phyloP scores from a whole-genome alignment of 768 basidiomycete species.

The Lentinula boryana region DNA sequence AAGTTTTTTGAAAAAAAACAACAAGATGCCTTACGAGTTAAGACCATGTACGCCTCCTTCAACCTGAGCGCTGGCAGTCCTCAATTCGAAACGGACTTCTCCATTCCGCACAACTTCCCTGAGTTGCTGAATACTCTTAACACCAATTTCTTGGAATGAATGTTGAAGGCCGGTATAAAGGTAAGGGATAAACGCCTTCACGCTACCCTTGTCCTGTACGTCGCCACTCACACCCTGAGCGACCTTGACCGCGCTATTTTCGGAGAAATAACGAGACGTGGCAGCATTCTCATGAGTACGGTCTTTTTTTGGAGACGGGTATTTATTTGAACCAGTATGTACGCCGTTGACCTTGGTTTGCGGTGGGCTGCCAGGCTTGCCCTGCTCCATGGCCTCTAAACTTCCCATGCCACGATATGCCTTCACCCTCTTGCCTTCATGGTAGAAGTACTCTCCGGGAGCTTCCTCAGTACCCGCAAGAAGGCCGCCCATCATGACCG shows the following conservation, averaged over 20 bases:
- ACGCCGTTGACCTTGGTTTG: constrained; percentile 18
- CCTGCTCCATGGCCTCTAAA: constrained; percentile 88
- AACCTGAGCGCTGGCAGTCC: constrained; percentile 92
- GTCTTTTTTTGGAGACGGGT: constrained; percentile 40
- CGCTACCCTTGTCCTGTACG: constrained; percentile 95
- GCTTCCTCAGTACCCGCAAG: constrained; percentile 96
- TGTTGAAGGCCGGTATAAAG: constrained; percentile 81
- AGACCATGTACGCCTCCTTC: constrained; percentile 96
- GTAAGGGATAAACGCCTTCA: constrained; percentile 89
- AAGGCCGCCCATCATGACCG: constrained; percentile 98
- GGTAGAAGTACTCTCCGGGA: constrained; percentile 98
- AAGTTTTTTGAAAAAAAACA: not conserved
- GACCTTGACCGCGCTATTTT: constrained; percentile 89
- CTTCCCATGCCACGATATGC: constrained; percentile 98
- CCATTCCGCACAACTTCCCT: constrained; percentile 61
- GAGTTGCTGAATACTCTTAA: constrained; percentile 60
- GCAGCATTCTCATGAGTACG: constrained; percentile 82
- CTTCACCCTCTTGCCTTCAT: constrained; percentile 98
- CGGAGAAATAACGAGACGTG: constrained; percentile 93
- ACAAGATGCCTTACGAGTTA: constrained; percentile 68
- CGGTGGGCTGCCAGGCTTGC: constrained; percentile 35
- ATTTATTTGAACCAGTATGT: constrained; percentile 33
- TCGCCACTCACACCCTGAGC: constrained; percentile 96
- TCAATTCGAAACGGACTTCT: constrained; percentile 80
- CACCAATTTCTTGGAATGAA: constrained; percentile 91